These are phyloP conservation scores for Chytriomyces sp. DNA, from an alignment of 192 early-diverging fungal genomes.

Conservation along the genomic window DNA sequence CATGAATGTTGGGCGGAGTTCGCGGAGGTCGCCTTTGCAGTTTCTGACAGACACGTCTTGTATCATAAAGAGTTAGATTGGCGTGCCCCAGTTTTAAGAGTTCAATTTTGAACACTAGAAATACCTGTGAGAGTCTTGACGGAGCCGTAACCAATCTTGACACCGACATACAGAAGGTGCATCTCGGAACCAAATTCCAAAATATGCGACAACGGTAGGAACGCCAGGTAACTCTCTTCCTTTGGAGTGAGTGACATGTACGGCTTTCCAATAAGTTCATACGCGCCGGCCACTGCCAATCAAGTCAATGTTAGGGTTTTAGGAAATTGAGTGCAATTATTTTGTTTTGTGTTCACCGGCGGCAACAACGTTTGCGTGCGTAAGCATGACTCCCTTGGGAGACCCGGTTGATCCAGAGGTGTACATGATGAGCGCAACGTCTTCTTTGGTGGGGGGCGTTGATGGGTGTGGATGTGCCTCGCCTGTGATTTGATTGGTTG, in stretches of 20 bases:
- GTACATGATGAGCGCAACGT: conserved; percentile 73
- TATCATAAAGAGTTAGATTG: no score
- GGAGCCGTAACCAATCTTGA: conserved; percentile 63
- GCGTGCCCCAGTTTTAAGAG: no score
- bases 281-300: no score
- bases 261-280: no score
- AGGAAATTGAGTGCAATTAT: no score
- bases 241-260: no score
- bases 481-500: no score
- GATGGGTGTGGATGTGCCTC: no score
- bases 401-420: conserved; percentile 65
- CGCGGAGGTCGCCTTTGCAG: conserved; percentile 72
- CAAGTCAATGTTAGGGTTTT: no score
- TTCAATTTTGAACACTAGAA: conserved; percentile 25
- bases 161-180: conserved; percentile 51
- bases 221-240: conserved; percentile 49
- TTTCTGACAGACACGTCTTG: conserved; percentile 60
- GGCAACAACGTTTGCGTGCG: conserved; percentile 82
- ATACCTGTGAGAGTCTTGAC: conserved; percentile 66
- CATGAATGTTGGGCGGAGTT: conserved; percentile 71
- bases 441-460: conserved; percentile 68
- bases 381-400: conserved; percentile 89
- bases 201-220: conserved; percentile 88
- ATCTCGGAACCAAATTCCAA: conserved; percentile 88
- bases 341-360: conserved; percentile 34